These are phyloP conservation scores for Polymyxa betae DNA, from an alignment of 208 protist genomes.

Conservation along the genomic window DNA sequence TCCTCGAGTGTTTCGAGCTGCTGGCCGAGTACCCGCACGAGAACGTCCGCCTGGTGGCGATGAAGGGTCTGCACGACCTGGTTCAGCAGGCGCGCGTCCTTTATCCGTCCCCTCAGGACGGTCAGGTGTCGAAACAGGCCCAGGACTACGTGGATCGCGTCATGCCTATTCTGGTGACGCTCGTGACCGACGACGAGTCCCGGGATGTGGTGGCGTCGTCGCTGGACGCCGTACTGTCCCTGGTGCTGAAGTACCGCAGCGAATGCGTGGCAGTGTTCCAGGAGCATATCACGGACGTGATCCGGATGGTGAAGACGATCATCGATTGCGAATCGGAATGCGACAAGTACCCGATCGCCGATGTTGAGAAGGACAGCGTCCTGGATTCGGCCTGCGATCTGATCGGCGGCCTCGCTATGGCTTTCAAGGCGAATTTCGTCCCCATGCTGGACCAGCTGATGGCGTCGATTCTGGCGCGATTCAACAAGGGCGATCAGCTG, in stretches of 20 bases:
- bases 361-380: slow-evolving; percentile 22
- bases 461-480: background rate
- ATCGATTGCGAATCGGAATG: background rate
- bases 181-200: slow-evolving; percentile 35
- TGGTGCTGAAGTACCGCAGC: background rate
- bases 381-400: slow-evolving; percentile 37
- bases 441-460: background rate
- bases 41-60: slow-evolving; percentile 25
- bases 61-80: slow-evolving; percentile 40
- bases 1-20: slow-evolving; percentile 25
- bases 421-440: background rate
- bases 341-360: slow-evolving; percentile 42
- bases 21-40: slow-evolving; percentile 47
- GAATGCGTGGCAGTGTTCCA: background rate
- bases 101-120: background rate
- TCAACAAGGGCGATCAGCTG: background rate
- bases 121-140: background rate
- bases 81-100: background rate
- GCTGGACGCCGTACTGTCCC: background rate
- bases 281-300: background rate
- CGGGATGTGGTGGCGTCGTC: background rate
- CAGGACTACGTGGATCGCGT: background rate
- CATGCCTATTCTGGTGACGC: slow-evolving; percentile 24
- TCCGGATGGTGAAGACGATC: background rate
- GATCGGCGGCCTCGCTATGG: background rate